Evolutionary conservation across 2,329 filamentous ascomycete species (phyloP).

Genomic region (Akanthomyces muscarius): DNA sequence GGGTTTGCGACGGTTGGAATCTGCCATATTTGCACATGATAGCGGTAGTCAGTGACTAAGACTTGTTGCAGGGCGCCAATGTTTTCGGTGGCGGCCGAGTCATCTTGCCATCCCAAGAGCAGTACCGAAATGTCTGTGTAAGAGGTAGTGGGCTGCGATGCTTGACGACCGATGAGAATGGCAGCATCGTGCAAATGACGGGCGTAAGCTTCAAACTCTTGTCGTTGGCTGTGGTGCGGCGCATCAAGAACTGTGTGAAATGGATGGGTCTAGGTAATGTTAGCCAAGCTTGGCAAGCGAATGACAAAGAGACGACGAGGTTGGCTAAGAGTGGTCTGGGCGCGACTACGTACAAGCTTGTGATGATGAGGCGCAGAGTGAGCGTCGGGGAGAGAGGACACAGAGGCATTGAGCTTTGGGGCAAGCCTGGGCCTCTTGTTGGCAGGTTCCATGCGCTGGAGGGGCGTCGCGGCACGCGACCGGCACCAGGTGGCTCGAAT

Average conservation of each 20-base stretch:
- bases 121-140: slow-evolving; percentile 59
- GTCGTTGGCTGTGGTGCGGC: slow-evolving; percentile 40
- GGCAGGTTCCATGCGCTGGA: slow-evolving; percentile 37
- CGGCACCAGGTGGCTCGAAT: not conserved
- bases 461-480: not conserved
- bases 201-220: slow-evolving; percentile 64
- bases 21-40: slow-evolving; percentile 55
- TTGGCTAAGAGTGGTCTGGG: no score
- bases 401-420: slow-evolving; percentile 34
- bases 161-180: slow-evolving; percentile 62
- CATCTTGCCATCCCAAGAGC: slow-evolving; percentile 60
- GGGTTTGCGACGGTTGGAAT: slow-evolving; percentile 58
- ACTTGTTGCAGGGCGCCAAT: slow-evolving; percentile 52
- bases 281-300: slow-evolving; percentile 23
- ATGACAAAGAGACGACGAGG: no score
- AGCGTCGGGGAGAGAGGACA: slow-evolving; percentile 12
- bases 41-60: slow-evolving; percentile 58
- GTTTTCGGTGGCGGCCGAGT: slow-evolving; percentile 50
- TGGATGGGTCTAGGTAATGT: not conserved
- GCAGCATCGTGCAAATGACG: slow-evolving; percentile 65
- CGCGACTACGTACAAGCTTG: not conserved
- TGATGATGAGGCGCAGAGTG: slow-evolving; percentile 24
- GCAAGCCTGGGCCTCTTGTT: slow-evolving; percentile 42
- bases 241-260: slow-evolving; percentile 15
- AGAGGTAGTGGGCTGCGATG: slow-evolving; percentile 43